Base-by-base conservation (phyloP, 2,329 filamentous ascomycete species). In the Thelonectria rubi region DNA sequence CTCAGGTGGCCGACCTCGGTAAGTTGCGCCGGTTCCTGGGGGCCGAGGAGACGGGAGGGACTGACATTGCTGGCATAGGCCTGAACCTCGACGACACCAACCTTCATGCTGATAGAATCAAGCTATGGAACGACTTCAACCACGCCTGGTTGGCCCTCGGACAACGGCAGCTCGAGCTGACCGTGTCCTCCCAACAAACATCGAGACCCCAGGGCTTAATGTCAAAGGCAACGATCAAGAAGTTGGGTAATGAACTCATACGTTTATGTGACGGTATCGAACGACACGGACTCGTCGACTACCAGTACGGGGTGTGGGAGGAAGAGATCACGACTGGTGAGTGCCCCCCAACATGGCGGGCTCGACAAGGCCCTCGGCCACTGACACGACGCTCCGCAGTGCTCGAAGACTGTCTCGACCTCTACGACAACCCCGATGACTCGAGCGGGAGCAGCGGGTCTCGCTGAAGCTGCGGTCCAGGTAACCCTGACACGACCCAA, bases 281-380 rank as follows among this genome's bases (percentile, higher is more conserved):
- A 77, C 89, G 91, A 68, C 90, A 96, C 74, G 95, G 95, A n/a
- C 81, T 99, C 49, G 93, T 99, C 11, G 95, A 99, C 79, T 99
- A 98, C 75, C 91, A 98, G 73, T 96, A 97, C 80, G 95, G 95
- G 9, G 92, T 98, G 24, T 96, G 93, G 87, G 95, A 98, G 78
- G 94, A 98, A 74, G 88, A 92, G 73, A 97, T 98, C 69, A 86
- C 95, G 69, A 86, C 86, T 60, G 85, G 94, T 97, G 82, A 78
- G 91, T 84, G 72, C 72, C 24, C 24, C 24, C 24, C 24, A 14
- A 50, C 18, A 11, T 46, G 37, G 17, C 56, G 20, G 26, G n/a
- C 46, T 48, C 21, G 43, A 21, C 7, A 48, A 43, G 46, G 57
- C 59, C 32, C 40, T 53, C 37, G 24, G 53, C 24, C 40, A 55